Conservation (phyloP, 345 rosid genomes). For the Ricinus communis region DNA sequence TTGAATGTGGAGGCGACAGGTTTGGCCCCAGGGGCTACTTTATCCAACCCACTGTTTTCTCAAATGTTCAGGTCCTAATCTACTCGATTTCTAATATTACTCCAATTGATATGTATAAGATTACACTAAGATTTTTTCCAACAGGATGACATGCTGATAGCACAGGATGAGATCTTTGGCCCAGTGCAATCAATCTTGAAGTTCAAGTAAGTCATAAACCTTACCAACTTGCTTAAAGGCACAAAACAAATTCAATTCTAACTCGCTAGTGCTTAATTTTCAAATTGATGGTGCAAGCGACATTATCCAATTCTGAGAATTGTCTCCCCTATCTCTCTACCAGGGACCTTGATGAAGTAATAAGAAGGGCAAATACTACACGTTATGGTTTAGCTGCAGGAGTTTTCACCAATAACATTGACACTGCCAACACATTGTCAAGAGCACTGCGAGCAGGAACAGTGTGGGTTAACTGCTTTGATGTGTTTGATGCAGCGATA, state of each 20-base stretch:
- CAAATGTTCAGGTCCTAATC: constrained; percentile 60
- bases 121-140: background rate
- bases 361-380: constrained; percentile 59
- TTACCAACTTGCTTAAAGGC: background rate
- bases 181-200: constrained; percentile 88
- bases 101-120: background rate
- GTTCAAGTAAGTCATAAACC: constrained; percentile 58
- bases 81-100: background rate
- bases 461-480: constrained; percentile 83
- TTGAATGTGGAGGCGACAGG: constrained; percentile 82
- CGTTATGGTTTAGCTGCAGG: constrained; percentile 79
- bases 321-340: background rate
- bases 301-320: no score
- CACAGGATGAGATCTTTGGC: constrained; percentile 87
- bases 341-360: constrained; percentile 77
- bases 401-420: constrained; percentile 68
- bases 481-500: constrained; percentile 69
- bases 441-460: constrained; percentile 71
- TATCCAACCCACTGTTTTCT: constrained; percentile 92
- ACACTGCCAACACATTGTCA: constrained; percentile 68
- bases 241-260: no score
- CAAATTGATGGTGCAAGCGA: no score
- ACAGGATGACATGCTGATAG: constrained; percentile 93
- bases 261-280: no score
- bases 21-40: constrained; percentile 75